These are phyloP conservation scores for Oryza meyeriana DNA, from an alignment of 176 grass and related monocot genomes.

Conservation along the genomic window DNA sequence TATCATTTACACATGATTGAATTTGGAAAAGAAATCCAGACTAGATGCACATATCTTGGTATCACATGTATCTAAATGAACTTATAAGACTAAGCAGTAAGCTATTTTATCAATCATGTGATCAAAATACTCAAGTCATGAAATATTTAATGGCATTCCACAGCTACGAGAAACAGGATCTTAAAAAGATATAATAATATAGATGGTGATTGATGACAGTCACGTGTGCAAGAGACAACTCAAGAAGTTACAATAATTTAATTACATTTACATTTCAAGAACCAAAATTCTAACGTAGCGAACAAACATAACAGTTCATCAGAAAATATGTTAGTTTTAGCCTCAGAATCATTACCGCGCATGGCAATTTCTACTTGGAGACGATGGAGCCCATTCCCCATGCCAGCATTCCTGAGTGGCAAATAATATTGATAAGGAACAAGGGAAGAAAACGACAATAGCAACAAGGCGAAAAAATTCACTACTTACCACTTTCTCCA, in stretches of 20 bases:
- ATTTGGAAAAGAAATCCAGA: slow-evolving; percentile 2
- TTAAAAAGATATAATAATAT: slow-evolving; percentile 1
- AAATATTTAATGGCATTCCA: slow-evolving; percentile 8
- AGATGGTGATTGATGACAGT: not conserved
- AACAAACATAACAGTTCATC: slow-evolving; percentile 22
- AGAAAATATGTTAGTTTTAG: slow-evolving; percentile 17
- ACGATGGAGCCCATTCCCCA: slow-evolving; percentile 93
- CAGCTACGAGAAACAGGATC: not conserved
- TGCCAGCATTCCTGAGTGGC: slow-evolving; percentile 79
- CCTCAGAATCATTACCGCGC: slow-evolving; percentile 62
- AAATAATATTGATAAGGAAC: slow-evolving; percentile 33
- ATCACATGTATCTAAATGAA: not conserved
- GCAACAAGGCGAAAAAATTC: not conserved
- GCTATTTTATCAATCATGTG: not conserved
- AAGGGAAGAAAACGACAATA: slow-evolving; percentile 3
- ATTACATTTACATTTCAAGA: not conserved
- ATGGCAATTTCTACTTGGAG: slow-evolving; percentile 95
- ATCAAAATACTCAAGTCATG: slow-evolving; percentile 21
- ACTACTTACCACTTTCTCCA: slow-evolving; percentile 92
- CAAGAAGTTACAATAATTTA: not conserved
- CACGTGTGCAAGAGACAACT: slow-evolving; percentile 13
- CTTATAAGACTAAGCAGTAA: slow-evolving; percentile 23
- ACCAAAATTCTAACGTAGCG: not conserved
- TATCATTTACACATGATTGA: slow-evolving; percentile 6
- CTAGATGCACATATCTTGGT: not conserved